Evolutionary conservation across 306 rosid genomes (phyloP).

Genomic region (Dicorynia guianensis): DNA sequence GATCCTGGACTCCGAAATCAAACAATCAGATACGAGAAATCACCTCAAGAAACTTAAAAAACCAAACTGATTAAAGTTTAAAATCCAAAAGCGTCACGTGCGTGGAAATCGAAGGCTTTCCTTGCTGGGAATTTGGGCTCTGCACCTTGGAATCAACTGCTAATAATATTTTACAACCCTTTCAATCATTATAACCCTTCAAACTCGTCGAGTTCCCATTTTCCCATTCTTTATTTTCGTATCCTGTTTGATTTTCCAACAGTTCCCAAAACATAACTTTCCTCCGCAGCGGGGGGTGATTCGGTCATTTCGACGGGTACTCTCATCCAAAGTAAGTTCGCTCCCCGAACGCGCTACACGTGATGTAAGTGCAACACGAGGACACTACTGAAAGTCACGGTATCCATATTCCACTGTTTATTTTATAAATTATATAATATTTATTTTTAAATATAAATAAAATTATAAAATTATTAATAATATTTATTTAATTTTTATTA

Average conservation of each 20-base stretch:
- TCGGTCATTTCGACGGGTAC: conserved; percentile 14
- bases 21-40: no score
- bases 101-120: no score
- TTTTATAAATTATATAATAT: no score
- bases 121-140: background rate
- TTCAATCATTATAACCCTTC: background rate
- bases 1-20: no score
- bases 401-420: no score
- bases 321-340: conserved; percentile 18
- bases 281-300: conserved; percentile 21
- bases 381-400: background rate
- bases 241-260: background rate
- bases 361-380: conserved; percentile 7
- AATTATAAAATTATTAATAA: no score
- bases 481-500: no score
- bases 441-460: no score
- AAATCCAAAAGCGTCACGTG: no score
- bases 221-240: background rate
- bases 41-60: no score
- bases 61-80: no score
- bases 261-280: background rate
- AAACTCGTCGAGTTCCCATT: background rate
- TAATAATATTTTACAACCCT: background rate
- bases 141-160: background rate
- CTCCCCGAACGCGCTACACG: conserved; percentile 50